Conservation (phyloP, 352 stramenopile genomes). For the Pythium biforme region DNA sequence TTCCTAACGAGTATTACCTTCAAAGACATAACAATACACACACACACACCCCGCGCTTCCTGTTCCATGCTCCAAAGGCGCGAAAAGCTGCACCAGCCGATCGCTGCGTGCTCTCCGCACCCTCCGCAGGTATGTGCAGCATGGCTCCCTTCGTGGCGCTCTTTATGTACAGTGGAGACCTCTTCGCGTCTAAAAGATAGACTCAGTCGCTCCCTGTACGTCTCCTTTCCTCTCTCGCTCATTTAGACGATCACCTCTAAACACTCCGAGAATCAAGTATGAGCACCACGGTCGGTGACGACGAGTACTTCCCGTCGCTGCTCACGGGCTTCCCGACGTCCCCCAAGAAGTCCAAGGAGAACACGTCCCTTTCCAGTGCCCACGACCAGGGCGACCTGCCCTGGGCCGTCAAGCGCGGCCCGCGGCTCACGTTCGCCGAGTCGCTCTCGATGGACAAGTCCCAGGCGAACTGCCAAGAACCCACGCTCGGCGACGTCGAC, state of each 20-base stretch:
- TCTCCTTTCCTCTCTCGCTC: background rate
- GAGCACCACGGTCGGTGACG: conserved; percentile 35
- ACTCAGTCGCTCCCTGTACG: too few species aligned
- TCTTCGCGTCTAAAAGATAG: background rate
- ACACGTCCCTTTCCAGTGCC: conserved; percentile 30
- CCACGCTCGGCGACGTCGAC: conserved; percentile 34
- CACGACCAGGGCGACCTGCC: conserved; percentile 21
- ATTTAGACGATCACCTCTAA: too few species aligned
- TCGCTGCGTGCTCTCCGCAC: background rate
- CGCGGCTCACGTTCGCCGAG: conserved; percentile 63
- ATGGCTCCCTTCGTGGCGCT: background rate
- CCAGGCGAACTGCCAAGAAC: background rate
- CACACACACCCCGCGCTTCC: background rate
- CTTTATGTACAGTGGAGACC: background rate
- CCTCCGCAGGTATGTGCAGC: conserved; percentile 8
- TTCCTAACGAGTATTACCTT: conserved; percentile 10
- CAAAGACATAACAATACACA: conserved; percentile 11
- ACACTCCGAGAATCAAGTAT: conserved; percentile 11
- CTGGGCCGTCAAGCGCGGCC: conserved; percentile 33
- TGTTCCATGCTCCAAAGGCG: conserved; percentile 6
- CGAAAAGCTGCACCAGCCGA: conserved; percentile 27
- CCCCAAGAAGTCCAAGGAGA: conserved; percentile 58
- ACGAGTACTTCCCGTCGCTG: conserved; percentile 78
- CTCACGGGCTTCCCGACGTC: conserved; percentile 55
- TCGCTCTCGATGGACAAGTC: conserved; percentile 66